Evolutionary conservation across 176 grass and related monocot species (phyloP), one percentile per base, ranked within the genome.

Genomic region (Bolboschoenus planiculmis): DNA sequence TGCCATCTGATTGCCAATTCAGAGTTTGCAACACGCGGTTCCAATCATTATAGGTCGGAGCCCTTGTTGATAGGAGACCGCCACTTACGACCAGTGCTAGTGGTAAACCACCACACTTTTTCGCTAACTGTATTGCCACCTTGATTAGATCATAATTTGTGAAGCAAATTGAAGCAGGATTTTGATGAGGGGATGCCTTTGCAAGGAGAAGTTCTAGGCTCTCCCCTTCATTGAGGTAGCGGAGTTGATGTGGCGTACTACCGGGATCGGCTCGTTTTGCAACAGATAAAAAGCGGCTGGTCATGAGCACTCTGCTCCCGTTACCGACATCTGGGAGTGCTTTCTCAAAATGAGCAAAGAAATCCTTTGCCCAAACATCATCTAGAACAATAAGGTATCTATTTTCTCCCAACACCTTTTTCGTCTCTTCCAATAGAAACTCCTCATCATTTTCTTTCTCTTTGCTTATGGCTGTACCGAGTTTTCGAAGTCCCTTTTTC

Each of bases 41-140:
- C n/a, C 4, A 9, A 77, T 73, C 50, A 21, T 47, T 42, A 4
- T 84, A 58, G 30, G n/a, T 40, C 14, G 4, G 63, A 3, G 16
- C 10, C 20, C 59, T 84, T 2, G 6, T 30, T 8, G 67, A 84
- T 56, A 84, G 16, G 54, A 56, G 30, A 14, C 67, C 83, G 9
- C 83, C 83, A 1, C 76, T n/a, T 8, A 77, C 67, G 11, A 84
- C 66, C 9, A 76, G 18, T 37, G 83, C 83, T 35, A 84, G 34
- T 15, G 83, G 66, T 3, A 84, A 42, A 24, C 67, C 83, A 43
- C 23, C 30, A 61, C 67, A 84, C 20, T 59, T 84, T 15, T 61
- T 35, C 60, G 68, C 34, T 3, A 85, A 21, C 21, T 59, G 30
- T 43, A 15, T 77, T 4, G 34, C 68, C 48, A 78, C 34, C 3